Evolutionary conservation across 768 basidiomycete genomes (phyloP), one percentile per base, ranked within the genome.

Genomic region (Mycena indigotica): DNA sequence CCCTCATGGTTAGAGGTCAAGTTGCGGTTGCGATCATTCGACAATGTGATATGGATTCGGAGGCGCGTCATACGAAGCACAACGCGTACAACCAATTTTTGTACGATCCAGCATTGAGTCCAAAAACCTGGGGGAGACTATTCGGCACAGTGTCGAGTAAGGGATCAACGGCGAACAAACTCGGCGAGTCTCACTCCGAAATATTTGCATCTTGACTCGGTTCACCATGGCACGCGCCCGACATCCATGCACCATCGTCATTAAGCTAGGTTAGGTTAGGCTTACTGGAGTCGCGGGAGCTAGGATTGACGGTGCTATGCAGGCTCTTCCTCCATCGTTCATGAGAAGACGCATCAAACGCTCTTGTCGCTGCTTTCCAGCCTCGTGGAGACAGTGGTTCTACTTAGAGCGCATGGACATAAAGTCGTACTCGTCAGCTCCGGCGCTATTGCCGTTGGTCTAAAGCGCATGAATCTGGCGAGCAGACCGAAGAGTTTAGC

Each of bases 301-400:
- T n/a, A n/a, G n/a, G n/a, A n/a, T n/a, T n/a, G n/a, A n/a, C n/a
- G n/a, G n/a, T n/a, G 29, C 41, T 50, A 25, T 52, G 40, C 59
- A 93, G 95, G 97, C 54, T 94, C 95, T 1, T 96, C 97, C 0
- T 98, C 95, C 8, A 98, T 99, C 72, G 91, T 98, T 6, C 92
- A 95, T 73, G 92, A 97, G 72, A 86, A 83, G 51, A 96, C 96
- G 0, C 93, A 96, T 66, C 87, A 94, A 64, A 95, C 96, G 0
- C 80, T 97, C 21, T 80, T 99, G 1, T 92, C 95, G 3, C 91
- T 90, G 3, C 82, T 99, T 26, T 97, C 96, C 0, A 86, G 92
- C 0, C 80, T 98, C 44, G 95, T 95, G 28, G 96, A 99, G 72
- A 93, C 93, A 0, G 93, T 94, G 15, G 81, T 93, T 16, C 74